Percentiles rank a stretch among this genome's conserved stretches.
These are phyloP conservation scores for Xerocomellus dryophilus DNA, from an alignment of 768 basidiomycete species.

Conservation along the genomic window DNA sequence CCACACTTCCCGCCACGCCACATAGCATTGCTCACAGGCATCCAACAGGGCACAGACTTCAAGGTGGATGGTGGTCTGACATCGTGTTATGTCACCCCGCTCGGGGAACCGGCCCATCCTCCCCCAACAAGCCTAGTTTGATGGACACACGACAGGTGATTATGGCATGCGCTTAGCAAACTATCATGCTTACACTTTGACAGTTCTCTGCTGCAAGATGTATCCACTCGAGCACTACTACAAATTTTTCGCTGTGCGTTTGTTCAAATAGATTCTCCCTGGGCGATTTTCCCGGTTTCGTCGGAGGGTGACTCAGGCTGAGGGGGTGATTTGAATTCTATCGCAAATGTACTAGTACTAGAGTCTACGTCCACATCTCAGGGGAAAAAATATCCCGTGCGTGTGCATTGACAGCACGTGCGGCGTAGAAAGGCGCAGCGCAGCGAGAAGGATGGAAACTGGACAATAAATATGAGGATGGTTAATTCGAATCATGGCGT, in stretches of 20 bases:
- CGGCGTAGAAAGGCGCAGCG: neutral
- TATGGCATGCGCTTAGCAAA: neutral
- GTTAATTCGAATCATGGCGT: neutral
- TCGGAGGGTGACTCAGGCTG: neutral
- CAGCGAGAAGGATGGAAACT: neutral
- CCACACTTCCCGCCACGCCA: neutral
- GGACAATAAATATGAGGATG: neutral
- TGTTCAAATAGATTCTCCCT: neutral
- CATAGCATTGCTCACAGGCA: conserved; percentile 2
- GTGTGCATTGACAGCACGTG: neutral
- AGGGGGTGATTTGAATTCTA: neutral
- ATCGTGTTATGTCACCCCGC: conserved; percentile 87
- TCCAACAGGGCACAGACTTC: conserved; percentile 78
- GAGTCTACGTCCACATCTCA: neutral
- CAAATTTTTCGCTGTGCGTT: neutral
- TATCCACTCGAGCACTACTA: neutral
- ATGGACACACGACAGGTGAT: neutral
- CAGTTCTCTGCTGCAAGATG: neutral
- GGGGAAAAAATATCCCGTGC: neutral
- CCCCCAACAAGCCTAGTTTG: conserved; percentile 67
- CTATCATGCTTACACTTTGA: neutral
- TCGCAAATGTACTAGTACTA: neutral
- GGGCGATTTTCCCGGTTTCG: neutral
- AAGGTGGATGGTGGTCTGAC: conserved; percentile 93
- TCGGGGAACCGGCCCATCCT: conserved; percentile 69